Conservation (phyloP, 768 basidiomycete genomes). For the Naganishia randhawae region DNA sequence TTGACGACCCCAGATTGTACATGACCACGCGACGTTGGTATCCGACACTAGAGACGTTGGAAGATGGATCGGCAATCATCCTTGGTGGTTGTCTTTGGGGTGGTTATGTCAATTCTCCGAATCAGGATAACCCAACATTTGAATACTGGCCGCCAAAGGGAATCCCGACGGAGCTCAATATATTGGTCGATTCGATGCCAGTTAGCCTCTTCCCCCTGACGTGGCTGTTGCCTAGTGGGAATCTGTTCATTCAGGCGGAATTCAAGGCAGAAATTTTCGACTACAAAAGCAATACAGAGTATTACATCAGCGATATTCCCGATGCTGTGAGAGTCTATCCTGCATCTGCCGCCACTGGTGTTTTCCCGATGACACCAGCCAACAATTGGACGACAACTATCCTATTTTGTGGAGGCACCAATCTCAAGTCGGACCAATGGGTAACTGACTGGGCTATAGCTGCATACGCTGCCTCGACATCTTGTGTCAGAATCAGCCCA, state of each 20-base stretch:
- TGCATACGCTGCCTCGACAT: conserved; percentile 34
- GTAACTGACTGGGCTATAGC: conserved; percentile 39
- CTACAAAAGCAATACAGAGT: conserved; percentile 46
- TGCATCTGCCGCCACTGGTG: conserved; percentile 42
- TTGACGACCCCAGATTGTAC: conserved; percentile 44
- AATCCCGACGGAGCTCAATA: conserved; percentile 46
- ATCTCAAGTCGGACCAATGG: conserved; percentile 46
- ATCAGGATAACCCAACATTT: conserved; percentile 51
- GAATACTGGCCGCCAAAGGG: conserved; percentile 50
- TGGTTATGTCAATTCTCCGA: conserved; percentile 48
- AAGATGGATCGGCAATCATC: conserved; percentile 51
- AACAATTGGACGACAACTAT: conserved; percentile 48
- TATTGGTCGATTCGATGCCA: conserved; percentile 44
- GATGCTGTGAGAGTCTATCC: conserved; percentile 46
- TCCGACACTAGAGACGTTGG: conserved; percentile 45
- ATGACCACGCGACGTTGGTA: conserved; percentile 50
- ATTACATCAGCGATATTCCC: conserved; percentile 43
- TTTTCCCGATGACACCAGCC: conserved; percentile 45
- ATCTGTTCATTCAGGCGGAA: conserved; percentile 40
- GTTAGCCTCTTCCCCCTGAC: conserved; percentile 48
- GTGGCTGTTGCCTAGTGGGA: conserved; percentile 43
- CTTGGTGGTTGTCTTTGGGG: conserved; percentile 54
- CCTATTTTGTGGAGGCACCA: conserved; percentile 47
- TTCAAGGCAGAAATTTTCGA: conserved; percentile 46
- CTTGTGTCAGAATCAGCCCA: conserved; percentile 45